Conservation (phyloP, 805 yeast species). For the Blastobotrys parvus region DNA sequence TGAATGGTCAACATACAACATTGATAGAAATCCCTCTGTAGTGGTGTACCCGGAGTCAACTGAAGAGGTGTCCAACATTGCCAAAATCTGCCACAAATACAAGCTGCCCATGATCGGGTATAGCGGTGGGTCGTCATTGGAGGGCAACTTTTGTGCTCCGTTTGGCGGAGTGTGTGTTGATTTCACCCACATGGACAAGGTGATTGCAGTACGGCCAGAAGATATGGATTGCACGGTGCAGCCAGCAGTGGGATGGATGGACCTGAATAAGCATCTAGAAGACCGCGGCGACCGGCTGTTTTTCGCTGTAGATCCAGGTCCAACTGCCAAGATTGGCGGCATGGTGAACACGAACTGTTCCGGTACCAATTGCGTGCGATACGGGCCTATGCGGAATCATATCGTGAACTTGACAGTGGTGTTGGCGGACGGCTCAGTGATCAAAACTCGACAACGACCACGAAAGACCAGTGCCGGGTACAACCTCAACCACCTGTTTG, state of each 20-base stretch:
- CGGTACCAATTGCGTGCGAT: conserved; percentile 70
- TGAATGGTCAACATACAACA: conserved; percentile 23
- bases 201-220: conserved; percentile 46
- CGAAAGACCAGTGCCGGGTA: conserved; percentile 76
- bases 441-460: conserved; percentile 68
- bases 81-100: conserved; percentile 54
- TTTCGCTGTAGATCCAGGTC: conserved; percentile 75
- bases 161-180: conserved; percentile 57
- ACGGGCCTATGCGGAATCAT: conserved; percentile 76
- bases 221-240: conserved; percentile 70
- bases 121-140: conserved; percentile 72
- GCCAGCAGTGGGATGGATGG: conserved; percentile 78
- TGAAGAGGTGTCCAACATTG: conserved; percentile 54
- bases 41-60: conserved; percentile 58
- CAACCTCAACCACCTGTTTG: conserved; percentile 63
- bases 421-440: conserved; percentile 68
- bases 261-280: conserved; percentile 43
- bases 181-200: conserved; percentile 48
- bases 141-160: conserved; percentile 73
- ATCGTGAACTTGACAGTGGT: conserved; percentile 63
- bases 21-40: conserved; percentile 37
- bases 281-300: conserved; percentile 39
- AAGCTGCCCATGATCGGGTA: conserved; percentile 67
- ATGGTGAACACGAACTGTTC: conserved; percentile 72
- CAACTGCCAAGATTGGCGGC: conserved; percentile 75